phyloP scores from a whole-genome alignment of 805 yeast species.

The Lipomyces starkeyi region DNA sequence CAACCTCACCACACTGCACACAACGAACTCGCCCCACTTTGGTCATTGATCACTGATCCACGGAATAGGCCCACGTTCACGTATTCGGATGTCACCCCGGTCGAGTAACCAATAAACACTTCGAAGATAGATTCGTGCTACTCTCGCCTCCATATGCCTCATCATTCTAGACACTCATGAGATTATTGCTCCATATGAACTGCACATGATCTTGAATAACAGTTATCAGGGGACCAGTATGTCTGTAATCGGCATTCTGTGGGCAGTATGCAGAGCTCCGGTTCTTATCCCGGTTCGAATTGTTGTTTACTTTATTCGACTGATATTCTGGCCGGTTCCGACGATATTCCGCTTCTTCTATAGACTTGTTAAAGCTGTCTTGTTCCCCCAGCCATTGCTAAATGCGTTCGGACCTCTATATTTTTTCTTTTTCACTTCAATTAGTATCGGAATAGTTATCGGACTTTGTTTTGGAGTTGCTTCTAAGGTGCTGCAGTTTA shows the following conservation, averaged over 20 bases:
- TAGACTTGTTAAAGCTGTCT: background rate
- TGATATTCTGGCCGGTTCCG: slow-evolving; percentile 34
- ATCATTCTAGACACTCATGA: background rate
- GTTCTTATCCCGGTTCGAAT: slow-evolving; percentile 13
- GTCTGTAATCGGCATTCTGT: slow-evolving; percentile 1
- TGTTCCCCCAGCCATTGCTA: slow-evolving; percentile 20
- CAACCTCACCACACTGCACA: background rate
- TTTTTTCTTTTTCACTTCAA: slow-evolving; percentile 34
- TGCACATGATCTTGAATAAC: background rate
- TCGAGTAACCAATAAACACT: background rate
- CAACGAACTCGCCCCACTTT: background rate
- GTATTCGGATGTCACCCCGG: background rate
- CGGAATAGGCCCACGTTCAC: background rate
- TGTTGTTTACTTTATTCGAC: slow-evolving; percentile 1
- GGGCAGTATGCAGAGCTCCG: slow-evolving; percentile 18
- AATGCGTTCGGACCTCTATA: slow-evolving; percentile 30
- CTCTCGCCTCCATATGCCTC: background rate
- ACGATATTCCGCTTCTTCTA: slow-evolving; percentile 4
- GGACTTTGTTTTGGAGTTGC: slow-evolving; percentile 31
- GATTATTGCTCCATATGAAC: background rate
- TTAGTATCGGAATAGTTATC: slow-evolving; percentile 23
- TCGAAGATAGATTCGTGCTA: background rate
- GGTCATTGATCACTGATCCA: background rate
- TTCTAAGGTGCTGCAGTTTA: slow-evolving; percentile 23
- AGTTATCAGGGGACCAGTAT: background rate